A percentile compares a stretch with the other conserved stretches of the same genome.
Conservation (phyloP, 2,329 filamentous ascomycete species). For the Camptophora hylomeconis region DNA sequence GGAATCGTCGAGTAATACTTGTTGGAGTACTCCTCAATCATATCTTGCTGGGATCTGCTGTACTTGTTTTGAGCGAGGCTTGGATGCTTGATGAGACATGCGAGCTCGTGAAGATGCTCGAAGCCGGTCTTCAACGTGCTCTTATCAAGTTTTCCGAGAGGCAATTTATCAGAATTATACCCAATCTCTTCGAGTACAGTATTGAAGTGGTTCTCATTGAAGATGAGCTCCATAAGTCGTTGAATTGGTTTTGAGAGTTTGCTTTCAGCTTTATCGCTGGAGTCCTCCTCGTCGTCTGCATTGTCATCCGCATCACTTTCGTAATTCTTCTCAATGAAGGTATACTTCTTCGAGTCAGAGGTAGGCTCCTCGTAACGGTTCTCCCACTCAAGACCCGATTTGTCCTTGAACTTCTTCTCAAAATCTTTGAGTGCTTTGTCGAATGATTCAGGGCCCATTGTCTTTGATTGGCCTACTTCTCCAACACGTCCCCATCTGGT, state of each 20-base stretch:
- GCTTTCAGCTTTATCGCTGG: conserved; percentile 33
- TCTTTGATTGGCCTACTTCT: conserved; percentile 31
- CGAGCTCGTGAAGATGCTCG: conserved; percentile 60
- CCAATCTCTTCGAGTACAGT: conserved; percentile 32
- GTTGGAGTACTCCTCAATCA: conserved; percentile 56
- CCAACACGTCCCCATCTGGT: conserved; percentile 72
- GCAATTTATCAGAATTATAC: conserved; percentile 51
- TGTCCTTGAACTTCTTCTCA: conserved; percentile 44
- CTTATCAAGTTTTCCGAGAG: conserved; percentile 72
- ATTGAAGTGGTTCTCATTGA: conserved; percentile 53
- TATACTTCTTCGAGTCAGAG: conserved; percentile 43
- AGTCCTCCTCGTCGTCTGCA: conserved; percentile 16
- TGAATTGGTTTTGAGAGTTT: conserved; percentile 48
- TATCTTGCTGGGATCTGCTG: conserved; percentile 23
- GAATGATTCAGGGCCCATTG: conserved; percentile 25
- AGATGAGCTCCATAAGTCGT: conserved; percentile 64
- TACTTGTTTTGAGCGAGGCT: conserved; percentile 34
- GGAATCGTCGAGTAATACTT: conserved; percentile 70
- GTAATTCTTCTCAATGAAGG: conserved; percentile 67
- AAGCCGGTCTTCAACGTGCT: conserved; percentile 62
- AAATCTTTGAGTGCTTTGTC: conserved; percentile 30
- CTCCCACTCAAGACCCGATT: conserved; percentile 38
- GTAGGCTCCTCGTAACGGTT: conserved; percentile 37
- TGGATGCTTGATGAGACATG: conserved; percentile 48
- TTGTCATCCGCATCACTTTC: conserved; percentile 50